Conservation (phyloP, 306 rosid species). For the barrel medic (Medicago truncatula) region MtrunA17r5.0-ANR NC_053044.1:49268501-49269000, state of each 20-base stretch:
- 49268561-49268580: conserved; percentile 90
- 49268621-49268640: conserved; percentile 11
- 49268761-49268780: conserved; percentile 76
- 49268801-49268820: conserved; percentile 76
- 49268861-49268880: conserved; percentile 70
- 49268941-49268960: conserved; percentile 68
- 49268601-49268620: conserved; percentile 56
- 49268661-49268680: background rate
- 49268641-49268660: background rate
- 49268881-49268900: conserved; percentile 68
- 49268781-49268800: conserved; percentile 86
- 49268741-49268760: conserved; percentile 80
- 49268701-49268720: conserved; percentile 80
- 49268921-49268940: conserved; percentile 82
- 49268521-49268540: conserved; percentile 46
- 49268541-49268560: conserved; percentile 58
- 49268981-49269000: background rate
- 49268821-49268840: conserved; percentile 90
- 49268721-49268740: conserved; percentile 72
- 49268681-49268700: conserved; percentile 69
- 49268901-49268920: conserved; percentile 71
- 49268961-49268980: conserved; percentile 34
- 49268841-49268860: conserved; percentile 73
- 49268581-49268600: conserved; percentile 86
- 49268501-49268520: conserved; percentile 54